Percentiles rank a stretch among this genome's conserved stretches.
These are phyloP conservation scores for Bolboschoenus planiculmis DNA, from an alignment of 176 grass and related monocot genomes.

Conservation along the genomic window DNA sequence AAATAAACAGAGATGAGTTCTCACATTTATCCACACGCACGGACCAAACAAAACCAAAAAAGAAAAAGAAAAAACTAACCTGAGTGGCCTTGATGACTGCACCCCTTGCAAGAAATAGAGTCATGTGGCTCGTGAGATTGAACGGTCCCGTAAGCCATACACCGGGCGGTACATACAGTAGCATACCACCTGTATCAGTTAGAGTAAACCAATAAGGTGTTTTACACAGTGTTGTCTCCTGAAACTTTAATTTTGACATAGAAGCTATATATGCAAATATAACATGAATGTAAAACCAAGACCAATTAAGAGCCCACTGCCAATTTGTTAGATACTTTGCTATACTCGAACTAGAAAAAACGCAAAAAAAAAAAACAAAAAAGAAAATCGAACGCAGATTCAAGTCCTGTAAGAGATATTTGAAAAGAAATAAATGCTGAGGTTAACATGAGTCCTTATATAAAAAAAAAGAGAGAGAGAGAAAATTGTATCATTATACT, in stretches of 20 bases:
- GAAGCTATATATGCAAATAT: neutral
- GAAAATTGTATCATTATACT: neutral
- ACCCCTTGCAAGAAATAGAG: slow-evolving; percentile 68
- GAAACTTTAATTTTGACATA: neutral
- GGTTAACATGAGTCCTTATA: too few relatives aligned
- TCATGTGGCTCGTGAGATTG: slow-evolving; percentile 80
- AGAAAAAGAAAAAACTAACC: too few relatives aligned
- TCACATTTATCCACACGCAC: neutral
- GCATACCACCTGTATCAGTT: slow-evolving; percentile 33
- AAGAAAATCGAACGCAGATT: too few relatives aligned
- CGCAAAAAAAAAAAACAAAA: too few relatives aligned
- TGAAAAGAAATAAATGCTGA: too few relatives aligned
- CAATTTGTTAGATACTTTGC: neutral
- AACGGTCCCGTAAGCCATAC: slow-evolving; percentile 80
- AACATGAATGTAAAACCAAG: slow-evolving; percentile 1
- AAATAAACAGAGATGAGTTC: neutral
- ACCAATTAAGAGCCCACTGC: neutral
- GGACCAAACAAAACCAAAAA: too few relatives aligned
- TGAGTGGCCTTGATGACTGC: slow-evolving; percentile 58
- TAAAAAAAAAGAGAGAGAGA: too few relatives aligned
- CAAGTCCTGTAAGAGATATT: too few relatives aligned
- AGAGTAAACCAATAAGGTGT: neutral
- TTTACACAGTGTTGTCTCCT: neutral
- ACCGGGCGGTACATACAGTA: slow-evolving; percentile 66
- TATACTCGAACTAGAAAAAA: neutral